Evolutionary conservation across 805 yeast genomes (phyloP).

Genomic region (Citeromyces matritensis): DNA sequence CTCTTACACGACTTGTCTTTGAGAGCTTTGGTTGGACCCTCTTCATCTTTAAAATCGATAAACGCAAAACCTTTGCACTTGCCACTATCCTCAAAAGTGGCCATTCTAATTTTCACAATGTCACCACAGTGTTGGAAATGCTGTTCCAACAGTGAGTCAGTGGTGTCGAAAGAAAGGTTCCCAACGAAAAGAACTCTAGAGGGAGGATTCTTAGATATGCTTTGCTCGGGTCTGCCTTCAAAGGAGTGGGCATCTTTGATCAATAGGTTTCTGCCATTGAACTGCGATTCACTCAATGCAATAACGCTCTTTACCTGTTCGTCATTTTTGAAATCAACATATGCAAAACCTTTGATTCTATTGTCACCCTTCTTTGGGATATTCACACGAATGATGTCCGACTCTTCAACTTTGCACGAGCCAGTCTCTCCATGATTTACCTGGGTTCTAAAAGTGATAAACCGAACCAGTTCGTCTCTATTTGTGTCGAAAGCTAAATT

Average conservation of each 20-base stretch:
- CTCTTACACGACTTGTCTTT: slow-evolving; percentile 52
- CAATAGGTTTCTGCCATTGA: slow-evolving; percentile 76
- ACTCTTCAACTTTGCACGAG: slow-evolving; percentile 26
- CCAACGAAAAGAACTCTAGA: slow-evolving; percentile 85
- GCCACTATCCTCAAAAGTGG: slow-evolving; percentile 93
- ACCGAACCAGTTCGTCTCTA: slow-evolving; percentile 55
- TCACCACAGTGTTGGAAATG: slow-evolving; percentile 90
- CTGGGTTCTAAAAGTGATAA: slow-evolving; percentile 44
- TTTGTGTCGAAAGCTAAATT: slow-evolving; percentile 77
- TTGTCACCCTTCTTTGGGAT: slow-evolving; percentile 58
- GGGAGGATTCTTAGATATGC: slow-evolving; percentile 68
- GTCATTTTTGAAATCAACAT: slow-evolving; percentile 59
- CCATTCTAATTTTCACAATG: slow-evolving; percentile 77
- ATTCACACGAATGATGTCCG: slow-evolving; percentile 61
- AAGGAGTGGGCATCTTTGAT: slow-evolving; percentile 71
- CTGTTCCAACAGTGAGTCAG: slow-evolving; percentile 58
- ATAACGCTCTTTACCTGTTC: slow-evolving; percentile 51
- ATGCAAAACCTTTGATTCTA: slow-evolving; percentile 78
- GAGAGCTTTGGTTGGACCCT: slow-evolving; percentile 73
- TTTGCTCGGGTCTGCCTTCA: slow-evolving; percentile 70
- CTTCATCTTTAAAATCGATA: slow-evolving; percentile 68
- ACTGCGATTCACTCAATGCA: slow-evolving; percentile 48
- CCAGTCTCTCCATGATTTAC: slow-evolving; percentile 10
- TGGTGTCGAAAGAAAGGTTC: slow-evolving; percentile 83
- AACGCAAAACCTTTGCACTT: slow-evolving; percentile 96